phyloP scores from a whole-genome alignment of 2,329 filamentous ascomycete genomes.

The Magnaporthales sp. region DNA sequence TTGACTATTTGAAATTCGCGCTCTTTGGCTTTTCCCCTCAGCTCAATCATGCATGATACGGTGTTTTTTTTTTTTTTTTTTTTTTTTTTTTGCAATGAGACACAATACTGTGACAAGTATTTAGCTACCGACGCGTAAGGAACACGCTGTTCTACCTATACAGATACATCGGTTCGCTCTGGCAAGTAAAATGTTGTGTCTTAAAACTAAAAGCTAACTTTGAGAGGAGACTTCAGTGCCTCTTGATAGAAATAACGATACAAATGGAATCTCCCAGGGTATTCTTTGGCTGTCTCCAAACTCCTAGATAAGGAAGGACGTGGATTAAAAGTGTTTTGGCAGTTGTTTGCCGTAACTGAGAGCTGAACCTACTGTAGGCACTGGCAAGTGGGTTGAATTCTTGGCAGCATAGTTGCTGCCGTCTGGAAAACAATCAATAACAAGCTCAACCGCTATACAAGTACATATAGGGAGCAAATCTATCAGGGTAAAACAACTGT shows the following conservation, averaged over 20 bases:
- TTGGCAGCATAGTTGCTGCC: not conserved
- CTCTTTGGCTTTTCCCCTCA: no score
- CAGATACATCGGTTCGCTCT: not conserved
- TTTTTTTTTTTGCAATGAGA: no score
- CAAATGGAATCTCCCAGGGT: not conserved
- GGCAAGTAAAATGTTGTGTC: not conserved
- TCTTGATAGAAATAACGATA: not conserved
- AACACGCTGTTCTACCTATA: no score
- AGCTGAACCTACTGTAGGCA: not conserved
- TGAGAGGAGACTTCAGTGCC: not conserved
- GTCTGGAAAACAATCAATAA: not conserved
- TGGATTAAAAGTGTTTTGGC: not conserved
- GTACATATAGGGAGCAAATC: constrained; percentile 47
- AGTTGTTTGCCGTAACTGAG: not conserved
- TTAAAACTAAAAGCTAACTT: not conserved
- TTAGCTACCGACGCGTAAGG: no score
- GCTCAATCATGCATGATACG: no score
- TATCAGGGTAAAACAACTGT: constrained; percentile 12
- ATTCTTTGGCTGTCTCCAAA: not conserved
- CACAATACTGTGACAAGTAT: no score
- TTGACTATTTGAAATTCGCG: no score
- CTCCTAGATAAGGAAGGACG: not conserved
- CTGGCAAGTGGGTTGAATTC: not conserved
- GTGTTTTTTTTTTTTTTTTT: no score
- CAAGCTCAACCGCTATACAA: constrained; percentile 25